Base-by-base conservation (phyloP, 495 filamentous ascomycete genomes). In the Xylaria longipes region DNA sequence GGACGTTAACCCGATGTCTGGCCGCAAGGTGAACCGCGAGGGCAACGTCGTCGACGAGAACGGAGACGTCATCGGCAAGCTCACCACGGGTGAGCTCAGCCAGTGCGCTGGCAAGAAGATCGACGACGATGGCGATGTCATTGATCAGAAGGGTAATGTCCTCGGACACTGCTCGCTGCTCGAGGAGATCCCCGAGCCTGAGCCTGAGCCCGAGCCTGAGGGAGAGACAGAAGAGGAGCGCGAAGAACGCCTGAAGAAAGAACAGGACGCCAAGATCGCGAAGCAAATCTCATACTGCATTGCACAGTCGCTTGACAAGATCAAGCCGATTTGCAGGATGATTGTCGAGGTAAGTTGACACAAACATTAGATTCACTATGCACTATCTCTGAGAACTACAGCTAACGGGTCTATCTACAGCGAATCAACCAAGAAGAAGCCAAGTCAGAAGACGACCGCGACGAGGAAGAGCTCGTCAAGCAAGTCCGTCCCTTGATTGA, bases 381-480 rank as follows among this genome's bases (percentile, higher is more conserved):
- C 41, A 6, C 31, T 7, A 17, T 62, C 31, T 60, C 5, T 12
- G 12, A 33, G 61, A 69, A 50, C 7, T 29, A 64, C 41, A 17
- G 27, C 25, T 63, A 39, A 71, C 71, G 29, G 48, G 57, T 25
- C 22, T 43, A 43, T 50, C 50, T 54, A 48, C 56, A 96, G 91
- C 86, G 88, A 77, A 89, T 97, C 74, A 92, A 96, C 65, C 85
- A 85, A 68, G 95, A 94, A 46, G 92, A 97, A 72, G 87, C 89
- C 69, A 94, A 91, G 9, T 90, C 92, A n/a, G 91, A 93, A 79
- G 94, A 97, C 11, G 93, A 97, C 74, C 89, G 97, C 25, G 94
- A 98, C 79, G 95, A 98, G 76, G 94, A 97, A 74, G 86, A 91
- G 71, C 88, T 98, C 17, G 95, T 98, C 75, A 85, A 93, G 76